phyloP scores from a whole-genome alignment of 176 grass and related monocot genomes.

The Aegilops tauschii region DNA sequence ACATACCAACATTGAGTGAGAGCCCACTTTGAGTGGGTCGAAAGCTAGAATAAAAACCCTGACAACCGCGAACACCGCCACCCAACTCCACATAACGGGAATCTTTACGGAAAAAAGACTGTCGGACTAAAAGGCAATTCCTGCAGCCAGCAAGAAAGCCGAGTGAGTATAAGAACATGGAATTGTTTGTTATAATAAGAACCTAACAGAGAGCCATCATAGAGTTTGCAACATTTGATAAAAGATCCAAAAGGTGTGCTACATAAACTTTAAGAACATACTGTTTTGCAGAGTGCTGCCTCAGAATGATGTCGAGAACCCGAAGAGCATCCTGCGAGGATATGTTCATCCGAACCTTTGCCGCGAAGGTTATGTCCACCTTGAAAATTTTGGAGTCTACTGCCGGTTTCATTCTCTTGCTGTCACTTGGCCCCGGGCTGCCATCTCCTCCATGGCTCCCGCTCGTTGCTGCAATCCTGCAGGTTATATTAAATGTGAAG shows the following conservation, averaged over 20 bases:
- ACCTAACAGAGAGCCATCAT: too few species aligned
- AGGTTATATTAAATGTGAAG: too few species aligned
- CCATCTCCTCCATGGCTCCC: slow-evolving; percentile 8
- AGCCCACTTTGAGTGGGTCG: slow-evolving; percentile 76
- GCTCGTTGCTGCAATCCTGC: too few species aligned
- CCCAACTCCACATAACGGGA: slow-evolving; percentile 54
- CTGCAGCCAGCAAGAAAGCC: slow-evolving; percentile 31
- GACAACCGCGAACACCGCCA: slow-evolving; percentile 76
- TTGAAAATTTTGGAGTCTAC: slow-evolving; percentile 53
- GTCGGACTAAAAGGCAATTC: slow-evolving; percentile 76
- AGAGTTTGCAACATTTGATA: background rate
- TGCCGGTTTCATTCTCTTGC: slow-evolving; percentile 44
- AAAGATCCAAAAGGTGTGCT: too few species aligned
- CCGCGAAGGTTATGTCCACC: slow-evolving; percentile 60
- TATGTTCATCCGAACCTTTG: slow-evolving; percentile 74
- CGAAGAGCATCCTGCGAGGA: slow-evolving; percentile 65
- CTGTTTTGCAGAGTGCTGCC: slow-evolving; percentile 77
- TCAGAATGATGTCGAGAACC: slow-evolving; percentile 81
- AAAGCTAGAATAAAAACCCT: slow-evolving; percentile 90
- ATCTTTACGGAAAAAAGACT: slow-evolving; percentile 62
- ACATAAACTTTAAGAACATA: slow-evolving; percentile 29
- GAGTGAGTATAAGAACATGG: background rate
- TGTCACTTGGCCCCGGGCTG: slow-evolving; percentile 44
- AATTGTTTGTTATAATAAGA: too few species aligned
- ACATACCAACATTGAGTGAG: slow-evolving; percentile 74